These are phyloP conservation scores for Candida nonsorbophila DNA, from an alignment of 805 yeast genomes.

Conservation along the genomic window DNA sequence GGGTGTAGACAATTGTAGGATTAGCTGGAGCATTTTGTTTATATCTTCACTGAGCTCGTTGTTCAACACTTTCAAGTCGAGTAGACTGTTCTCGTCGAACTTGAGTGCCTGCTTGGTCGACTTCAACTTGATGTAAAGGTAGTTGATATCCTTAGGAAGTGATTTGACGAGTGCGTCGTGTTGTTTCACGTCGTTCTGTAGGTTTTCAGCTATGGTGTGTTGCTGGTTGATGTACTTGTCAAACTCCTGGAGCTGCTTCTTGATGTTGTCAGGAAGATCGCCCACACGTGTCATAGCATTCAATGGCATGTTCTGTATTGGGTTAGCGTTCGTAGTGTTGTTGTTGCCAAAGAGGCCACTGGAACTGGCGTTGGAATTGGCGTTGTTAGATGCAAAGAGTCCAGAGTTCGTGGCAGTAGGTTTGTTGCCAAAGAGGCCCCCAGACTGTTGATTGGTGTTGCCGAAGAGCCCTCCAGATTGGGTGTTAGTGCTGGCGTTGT, in stretches of 20 bases:
- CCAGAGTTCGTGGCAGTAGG: slow-evolving; percentile 14
- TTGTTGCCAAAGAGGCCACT: slow-evolving; percentile 17
- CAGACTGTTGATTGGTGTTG: slow-evolving; percentile 14
- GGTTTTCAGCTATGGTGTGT: slow-evolving; percentile 63
- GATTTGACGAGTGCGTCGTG: slow-evolving; percentile 63
- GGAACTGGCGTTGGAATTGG: slow-evolving; percentile 1
- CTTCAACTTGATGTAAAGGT: slow-evolving; percentile 53
- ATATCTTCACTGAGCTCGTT: slow-evolving; percentile 44
- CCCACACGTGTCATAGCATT: slow-evolving; percentile 73
- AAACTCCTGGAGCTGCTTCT: slow-evolving; percentile 62
- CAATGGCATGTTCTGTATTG: slow-evolving; percentile 25
- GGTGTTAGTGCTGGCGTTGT: slow-evolving; percentile 5
- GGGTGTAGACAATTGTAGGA: slow-evolving; percentile 46
- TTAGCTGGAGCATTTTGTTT: slow-evolving; percentile 48
- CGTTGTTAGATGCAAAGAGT: slow-evolving; percentile 17
- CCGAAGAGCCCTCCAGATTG: slow-evolving; percentile 2
- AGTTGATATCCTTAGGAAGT: slow-evolving; percentile 68
- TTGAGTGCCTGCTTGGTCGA: slow-evolving; percentile 62
- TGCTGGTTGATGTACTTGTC: slow-evolving; percentile 72
- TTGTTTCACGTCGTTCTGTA: slow-evolving; percentile 55
- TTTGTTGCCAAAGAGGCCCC: slow-evolving; percentile 14
- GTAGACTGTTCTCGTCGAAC: slow-evolving; percentile 38
- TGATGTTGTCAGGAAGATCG: slow-evolving; percentile 67
- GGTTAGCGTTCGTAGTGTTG: not conserved
- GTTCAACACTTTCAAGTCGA: slow-evolving; percentile 27